These are phyloP conservation scores for Tetrahymena borealis DNA, from an alignment of 73 alveolate genomes.

Conservation along the genomic window DNA sequence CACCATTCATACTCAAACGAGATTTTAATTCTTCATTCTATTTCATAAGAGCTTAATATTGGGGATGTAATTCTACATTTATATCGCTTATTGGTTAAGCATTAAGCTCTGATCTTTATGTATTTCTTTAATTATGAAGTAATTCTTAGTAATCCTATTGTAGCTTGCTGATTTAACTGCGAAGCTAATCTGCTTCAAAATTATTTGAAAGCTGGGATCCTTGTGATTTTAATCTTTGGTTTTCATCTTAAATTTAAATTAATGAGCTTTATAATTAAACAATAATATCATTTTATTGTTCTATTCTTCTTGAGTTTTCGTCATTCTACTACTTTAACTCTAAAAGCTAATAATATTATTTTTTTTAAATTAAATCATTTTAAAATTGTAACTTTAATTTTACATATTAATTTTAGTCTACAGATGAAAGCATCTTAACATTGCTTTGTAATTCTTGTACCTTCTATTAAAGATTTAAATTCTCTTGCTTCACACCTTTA, in stretches of 20 bases:
- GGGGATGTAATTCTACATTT: not conserved
- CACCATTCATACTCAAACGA: not conserved
- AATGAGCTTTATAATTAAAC: not conserved
- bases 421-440: not conserved
- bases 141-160: not conserved
- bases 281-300: not conserved
- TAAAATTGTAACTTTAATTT: not conserved
- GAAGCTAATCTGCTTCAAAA: not conserved
- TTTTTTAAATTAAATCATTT: not conserved
- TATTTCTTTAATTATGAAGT: not conserved
- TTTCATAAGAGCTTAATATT: not conserved
- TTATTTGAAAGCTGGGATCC: not conserved
- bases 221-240: not conserved
- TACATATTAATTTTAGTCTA: not conserved
- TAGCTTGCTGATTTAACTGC: not conserved
- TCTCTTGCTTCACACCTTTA: not conserved
- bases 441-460: not conserved
- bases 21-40: not conserved
- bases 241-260: not conserved
- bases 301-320: not conserved
- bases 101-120: not conserved
- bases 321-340: not conserved
- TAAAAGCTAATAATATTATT: not conserved
- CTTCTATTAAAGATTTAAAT: not conserved
- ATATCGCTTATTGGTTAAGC: not conserved